Conservation (phyloP, 179 eudicot genomes). For the Carnegiea gigantea region DNA sequence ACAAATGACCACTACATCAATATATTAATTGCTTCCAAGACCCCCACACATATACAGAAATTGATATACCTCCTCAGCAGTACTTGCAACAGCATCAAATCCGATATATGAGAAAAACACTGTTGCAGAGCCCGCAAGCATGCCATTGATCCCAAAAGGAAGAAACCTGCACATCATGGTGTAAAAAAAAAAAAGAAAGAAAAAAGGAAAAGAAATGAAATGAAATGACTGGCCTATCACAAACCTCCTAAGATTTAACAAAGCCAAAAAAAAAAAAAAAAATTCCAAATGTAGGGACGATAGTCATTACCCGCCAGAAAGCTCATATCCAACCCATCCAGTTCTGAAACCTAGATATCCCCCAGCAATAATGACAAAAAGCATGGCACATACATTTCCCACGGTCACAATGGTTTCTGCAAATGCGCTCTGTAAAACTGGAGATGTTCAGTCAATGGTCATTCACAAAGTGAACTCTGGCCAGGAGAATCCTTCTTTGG, state of each 20-base stretch:
- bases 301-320: constrained; percentile 61
- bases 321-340: constrained; percentile 91
- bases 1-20: neutral
- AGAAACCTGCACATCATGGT: constrained; percentile 19
- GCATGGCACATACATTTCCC: constrained; percentile 84
- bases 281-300: neutral
- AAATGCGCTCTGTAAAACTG: constrained; percentile 58
- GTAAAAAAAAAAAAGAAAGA: neutral
- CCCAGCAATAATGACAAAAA: constrained; percentile 78
- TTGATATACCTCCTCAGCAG: constrained; percentile 80
- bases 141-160: constrained; percentile 80
- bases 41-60: constrained; percentile 1
- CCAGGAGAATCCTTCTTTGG: neutral
- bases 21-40: neutral
- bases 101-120: constrained; percentile 93
- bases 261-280: constrained; percentile 9
- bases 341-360: constrained; percentile 83
- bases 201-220: neutral
- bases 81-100: constrained; percentile 94
- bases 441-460: constrained; percentile 7
- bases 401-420: constrained; percentile 78
- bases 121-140: constrained; percentile 93
- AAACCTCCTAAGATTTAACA: neutral
- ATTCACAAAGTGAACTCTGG: neutral
- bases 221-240: too few species aligned